phyloP scores from a whole-genome alignment of 768 basidiomycete genomes.

The Tubosaeta sp. region DNA sequence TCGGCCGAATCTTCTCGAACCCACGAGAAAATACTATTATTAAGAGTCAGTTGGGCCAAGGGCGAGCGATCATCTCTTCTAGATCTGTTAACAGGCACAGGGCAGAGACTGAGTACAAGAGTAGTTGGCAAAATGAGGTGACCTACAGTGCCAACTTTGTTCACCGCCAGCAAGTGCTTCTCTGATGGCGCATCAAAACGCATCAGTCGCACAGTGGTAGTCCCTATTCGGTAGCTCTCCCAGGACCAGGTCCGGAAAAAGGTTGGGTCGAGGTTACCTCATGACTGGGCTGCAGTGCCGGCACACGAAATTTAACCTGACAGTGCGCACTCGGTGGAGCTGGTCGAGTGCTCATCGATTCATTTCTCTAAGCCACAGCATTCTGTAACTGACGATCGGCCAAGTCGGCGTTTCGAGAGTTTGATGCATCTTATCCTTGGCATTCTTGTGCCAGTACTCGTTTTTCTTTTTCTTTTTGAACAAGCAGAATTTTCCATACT shows the following conservation, averaged over 20 bases:
- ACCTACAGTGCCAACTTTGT: neutral
- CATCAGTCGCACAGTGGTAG: neutral
- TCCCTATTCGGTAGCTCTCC: neutral
- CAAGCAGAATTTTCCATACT: neutral
- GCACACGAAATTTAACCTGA: neutral
- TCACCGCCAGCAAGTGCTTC: neutral
- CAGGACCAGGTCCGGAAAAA: neutral
- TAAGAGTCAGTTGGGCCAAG: neutral
- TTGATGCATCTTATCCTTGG: neutral
- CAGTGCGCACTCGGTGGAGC: neutral
- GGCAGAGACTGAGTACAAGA: neutral
- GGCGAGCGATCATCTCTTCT: neutral
- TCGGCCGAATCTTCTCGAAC: neutral
- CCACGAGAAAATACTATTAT: neutral
- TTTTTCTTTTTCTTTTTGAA: neutral
- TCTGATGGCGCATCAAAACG: neutral
- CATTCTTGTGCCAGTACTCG: neutral
- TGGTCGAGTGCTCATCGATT: neutral
- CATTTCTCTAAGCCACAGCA: constrained; percentile 1
- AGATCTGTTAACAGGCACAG: neutral
- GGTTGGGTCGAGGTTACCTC: neutral
- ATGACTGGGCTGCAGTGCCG: neutral
- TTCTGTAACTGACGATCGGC: neutral
- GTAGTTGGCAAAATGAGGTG: neutral
- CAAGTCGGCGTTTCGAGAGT: neutral